A percentile compares a stretch with the other conserved stretches of the same genome.
phyloP scores from a whole-genome alignment of 2,329 filamentous ascomycete genomes.

The Alternaria arborescens region DNA sequence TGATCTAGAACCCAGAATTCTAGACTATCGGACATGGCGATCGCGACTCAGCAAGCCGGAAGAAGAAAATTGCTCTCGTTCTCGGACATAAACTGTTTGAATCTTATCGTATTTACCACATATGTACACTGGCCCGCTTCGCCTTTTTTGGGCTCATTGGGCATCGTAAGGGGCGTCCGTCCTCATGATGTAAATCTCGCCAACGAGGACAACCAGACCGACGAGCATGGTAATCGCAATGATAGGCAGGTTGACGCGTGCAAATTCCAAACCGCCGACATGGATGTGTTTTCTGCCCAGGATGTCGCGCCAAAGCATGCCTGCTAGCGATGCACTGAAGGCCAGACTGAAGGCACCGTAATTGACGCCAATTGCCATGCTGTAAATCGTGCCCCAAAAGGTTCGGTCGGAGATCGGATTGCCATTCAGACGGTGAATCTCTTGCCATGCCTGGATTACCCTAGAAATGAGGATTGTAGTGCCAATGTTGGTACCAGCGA shows the following conservation, averaged over 20 bases:
- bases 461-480: slow-evolving; percentile 77
- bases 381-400: slow-evolving; percentile 77
- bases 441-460: slow-evolving; percentile 73
- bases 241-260: slow-evolving; percentile 73
- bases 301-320: slow-evolving; percentile 77
- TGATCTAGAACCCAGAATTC: background rate
- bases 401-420: slow-evolving; percentile 68
- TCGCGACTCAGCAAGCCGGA: background rate
- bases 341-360: slow-evolving; percentile 77
- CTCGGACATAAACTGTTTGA: background rate
- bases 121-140: background rate
- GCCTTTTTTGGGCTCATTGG: background rate
- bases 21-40: background rate
- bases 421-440: slow-evolving; percentile 62
- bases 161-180: slow-evolving; percentile 21
- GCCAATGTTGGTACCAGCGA: slow-evolving; percentile 79
- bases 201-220: slow-evolving; percentile 68
- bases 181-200: slow-evolving; percentile 69
- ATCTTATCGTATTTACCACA: background rate
- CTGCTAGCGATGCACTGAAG: slow-evolving; percentile 75
- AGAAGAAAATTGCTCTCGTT: background rate
- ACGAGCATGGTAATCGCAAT: slow-evolving; percentile 74
- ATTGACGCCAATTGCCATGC: slow-evolving; percentile 77
- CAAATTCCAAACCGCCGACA: slow-evolving; percentile 71
- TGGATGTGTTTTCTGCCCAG: slow-evolving; percentile 72